Percentiles rank a stretch among this genome's conserved stretches.
phyloP scores from a whole-genome alignment of 2,329 filamentous ascomycete species.

The Exophiala sp. region DNA sequence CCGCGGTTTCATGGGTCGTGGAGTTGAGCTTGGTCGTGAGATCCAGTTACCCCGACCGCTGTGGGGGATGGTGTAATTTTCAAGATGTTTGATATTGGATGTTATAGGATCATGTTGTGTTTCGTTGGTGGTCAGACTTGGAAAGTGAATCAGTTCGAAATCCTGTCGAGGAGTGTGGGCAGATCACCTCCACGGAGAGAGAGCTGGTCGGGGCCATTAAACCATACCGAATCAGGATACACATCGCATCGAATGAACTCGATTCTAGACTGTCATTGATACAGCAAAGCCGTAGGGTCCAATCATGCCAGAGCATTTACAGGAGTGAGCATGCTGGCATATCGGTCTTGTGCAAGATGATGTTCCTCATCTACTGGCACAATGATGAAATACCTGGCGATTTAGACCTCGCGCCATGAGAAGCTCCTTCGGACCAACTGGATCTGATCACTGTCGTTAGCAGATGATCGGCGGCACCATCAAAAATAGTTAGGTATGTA shows the following conservation, averaged over 20 bases:
- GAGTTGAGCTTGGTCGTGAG: constrained; percentile 23
- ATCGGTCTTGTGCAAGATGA: too few relatives aligned
- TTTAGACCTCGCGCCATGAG: too few relatives aligned
- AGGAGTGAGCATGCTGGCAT: neutral
- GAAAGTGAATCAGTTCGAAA: neutral
- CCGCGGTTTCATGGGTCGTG: constrained; percentile 31
- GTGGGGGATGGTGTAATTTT: constrained; percentile 33
- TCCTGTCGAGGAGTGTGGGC: neutral
- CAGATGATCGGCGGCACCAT: too few relatives aligned
- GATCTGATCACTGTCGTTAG: too few relatives aligned
- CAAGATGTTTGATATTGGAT: too few relatives aligned
- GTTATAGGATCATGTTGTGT: neutral
- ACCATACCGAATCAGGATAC: constrained; percentile 3
- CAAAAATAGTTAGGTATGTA: neutral
- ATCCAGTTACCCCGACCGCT: constrained; percentile 32
- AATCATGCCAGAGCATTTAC: neutral
- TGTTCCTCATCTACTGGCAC: too few relatives aligned
- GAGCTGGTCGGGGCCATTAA: neutral
- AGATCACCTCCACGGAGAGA: too few relatives aligned
- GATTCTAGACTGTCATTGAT: constrained; percentile 12
- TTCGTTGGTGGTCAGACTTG: neutral
- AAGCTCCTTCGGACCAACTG: too few relatives aligned
- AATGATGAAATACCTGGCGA: too few relatives aligned
- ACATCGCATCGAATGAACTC: constrained; percentile 11
- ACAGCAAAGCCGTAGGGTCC: constrained; percentile 1